Evolutionary conservation across 805 yeast species (phyloP), one percentile per base, ranked within the genome.

Genomic region (Sugiyamaella boreocaroliniensis): DNA sequence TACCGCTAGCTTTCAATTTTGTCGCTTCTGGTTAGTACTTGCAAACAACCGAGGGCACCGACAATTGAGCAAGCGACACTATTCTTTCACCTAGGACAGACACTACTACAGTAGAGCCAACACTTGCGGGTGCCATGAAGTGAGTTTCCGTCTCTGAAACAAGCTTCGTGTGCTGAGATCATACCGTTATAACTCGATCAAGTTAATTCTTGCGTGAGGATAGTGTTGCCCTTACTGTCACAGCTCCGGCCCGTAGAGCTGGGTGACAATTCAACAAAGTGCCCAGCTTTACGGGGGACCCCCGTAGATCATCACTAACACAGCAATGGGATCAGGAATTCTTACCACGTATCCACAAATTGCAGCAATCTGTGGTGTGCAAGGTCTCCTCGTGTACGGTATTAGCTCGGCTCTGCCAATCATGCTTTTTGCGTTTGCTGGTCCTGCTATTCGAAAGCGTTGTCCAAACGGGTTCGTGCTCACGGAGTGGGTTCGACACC

Each of bases 401-500:
- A 58, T 88, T 11, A 71, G 85, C 15, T 93, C 96, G 40, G 84
- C 96, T 1, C 67, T 90, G 47, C 97, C 97, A 3, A 83, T 90
- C 70, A 74, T 86, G 55, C 68, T 87, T n/a, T 90, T 90, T 73
- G 87, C 93, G 0, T 77, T 78, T 50, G 70, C 86, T 54, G 97
- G 97, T 0, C 97, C 97, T 1, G 65, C 81, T 9, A 83, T 90
- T 54, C 75, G 96, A 58, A 77, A 73, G 54, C 77, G 78, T 59
- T 86, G 95, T 60, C 97, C 97, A 0, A 80, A 86, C 8, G 97
- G 97, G 2, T 90, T 90, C 66, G 89, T 90, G 26, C 71, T 90
- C 60, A 89, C 96, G 4, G 96, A 90, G 66, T 90, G 97, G 97
- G 92, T 88, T n/a, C 79, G 87, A 64, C 80, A 79, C 46, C 74